phyloP scores from a whole-genome alignment of 805 yeast genomes.

The Yarrowia keelungensis region DNA sequence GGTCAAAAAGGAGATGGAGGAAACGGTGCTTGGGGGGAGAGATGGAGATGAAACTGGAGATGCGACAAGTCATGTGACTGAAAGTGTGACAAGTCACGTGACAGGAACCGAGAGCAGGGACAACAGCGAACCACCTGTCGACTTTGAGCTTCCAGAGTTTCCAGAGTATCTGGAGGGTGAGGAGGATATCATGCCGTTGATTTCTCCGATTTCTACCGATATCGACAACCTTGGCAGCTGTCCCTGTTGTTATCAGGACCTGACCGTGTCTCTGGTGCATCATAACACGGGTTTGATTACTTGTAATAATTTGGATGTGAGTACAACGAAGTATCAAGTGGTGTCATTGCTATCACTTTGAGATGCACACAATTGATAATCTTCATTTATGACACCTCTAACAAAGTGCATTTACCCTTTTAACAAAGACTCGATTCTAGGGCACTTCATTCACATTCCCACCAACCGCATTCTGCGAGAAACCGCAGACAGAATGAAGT shows the following conservation, averaged over 20 bases:
- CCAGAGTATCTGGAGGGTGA: background rate
- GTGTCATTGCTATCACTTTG: too few species aligned
- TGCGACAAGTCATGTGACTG: background rate
- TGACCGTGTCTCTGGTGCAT: slow-evolving; percentile 11
- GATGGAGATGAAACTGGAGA: too few species aligned
- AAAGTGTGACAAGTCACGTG: background rate
- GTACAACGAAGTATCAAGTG: background rate
- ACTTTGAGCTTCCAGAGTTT: background rate
- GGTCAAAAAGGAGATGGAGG: slow-evolving; percentile 20
- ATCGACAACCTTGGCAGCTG: slow-evolving; percentile 26
- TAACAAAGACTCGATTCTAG: slow-evolving; percentile 17
- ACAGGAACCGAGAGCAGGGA: background rate
- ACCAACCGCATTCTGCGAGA: slow-evolving; percentile 30
- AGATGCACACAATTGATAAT: too few species aligned
- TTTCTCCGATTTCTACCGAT: background rate
- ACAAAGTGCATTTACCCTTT: slow-evolving; percentile 42
- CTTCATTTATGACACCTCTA: background rate
- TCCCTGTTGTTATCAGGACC: slow-evolving; percentile 1
- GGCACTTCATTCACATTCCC: slow-evolving; percentile 31
- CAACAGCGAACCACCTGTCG: background rate
- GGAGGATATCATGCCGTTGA: background rate
- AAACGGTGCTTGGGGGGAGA: background rate
- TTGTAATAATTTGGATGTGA: slow-evolving; percentile 26
- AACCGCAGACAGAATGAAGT: slow-evolving; percentile 40
- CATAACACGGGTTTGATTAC: slow-evolving; percentile 22